Conservation (phyloP, 2,329 filamentous ascomycete genomes). For the Paramyrothecium roridum region DNA sequence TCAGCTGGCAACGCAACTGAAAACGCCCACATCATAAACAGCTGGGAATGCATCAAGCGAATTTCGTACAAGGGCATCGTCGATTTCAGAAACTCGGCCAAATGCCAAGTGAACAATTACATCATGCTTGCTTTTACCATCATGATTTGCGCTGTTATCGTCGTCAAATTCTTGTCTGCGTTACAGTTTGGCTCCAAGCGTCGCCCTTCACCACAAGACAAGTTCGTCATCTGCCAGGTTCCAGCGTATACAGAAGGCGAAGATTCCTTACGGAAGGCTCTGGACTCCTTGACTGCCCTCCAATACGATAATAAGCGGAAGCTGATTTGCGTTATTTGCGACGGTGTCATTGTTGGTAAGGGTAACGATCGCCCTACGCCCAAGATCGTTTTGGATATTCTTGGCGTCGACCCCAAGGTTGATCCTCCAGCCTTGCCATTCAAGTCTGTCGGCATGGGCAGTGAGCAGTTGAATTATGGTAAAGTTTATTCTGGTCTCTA, state of each 20-base stretch:
- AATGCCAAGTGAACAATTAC: conserved; percentile 87
- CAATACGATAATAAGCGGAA: conserved; percentile 99
- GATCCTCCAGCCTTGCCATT: conserved; percentile 93
- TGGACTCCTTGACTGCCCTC: conserved; percentile 90
- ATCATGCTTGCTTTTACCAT: conserved; percentile 85
- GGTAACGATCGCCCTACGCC: conserved; percentile 96
- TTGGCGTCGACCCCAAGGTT: conserved; percentile 94
- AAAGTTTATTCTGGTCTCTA: conserved; percentile 98
- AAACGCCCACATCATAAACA: conserved; percentile 54
- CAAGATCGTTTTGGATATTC: conserved; percentile 95
- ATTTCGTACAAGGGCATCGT: conserved; percentile 78
- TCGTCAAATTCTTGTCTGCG: conserved; percentile 87
- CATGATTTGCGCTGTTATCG: conserved; percentile 74
- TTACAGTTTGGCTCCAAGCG: conserved; percentile 92
- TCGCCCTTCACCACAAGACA: conserved; percentile 87
- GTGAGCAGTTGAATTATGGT: conserved; percentile 93
- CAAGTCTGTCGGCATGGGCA: conserved; percentile 85
- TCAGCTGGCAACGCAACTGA: conserved; percentile 48
- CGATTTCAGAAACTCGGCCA: conserved; percentile 76
- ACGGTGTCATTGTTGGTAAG: conserved; percentile 93
- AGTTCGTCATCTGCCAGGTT: conserved; percentile 98
- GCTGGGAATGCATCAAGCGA: conserved; percentile 76
- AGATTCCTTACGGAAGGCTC: conserved; percentile 85
- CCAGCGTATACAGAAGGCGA: conserved; percentile 98
- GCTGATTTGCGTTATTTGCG: conserved; percentile 92